Percentiles rank a stretch among this genome's conserved stretches.
Conservation (phyloP, 129 eudicot genomes). For the Flaveria ramosissima region DNA sequence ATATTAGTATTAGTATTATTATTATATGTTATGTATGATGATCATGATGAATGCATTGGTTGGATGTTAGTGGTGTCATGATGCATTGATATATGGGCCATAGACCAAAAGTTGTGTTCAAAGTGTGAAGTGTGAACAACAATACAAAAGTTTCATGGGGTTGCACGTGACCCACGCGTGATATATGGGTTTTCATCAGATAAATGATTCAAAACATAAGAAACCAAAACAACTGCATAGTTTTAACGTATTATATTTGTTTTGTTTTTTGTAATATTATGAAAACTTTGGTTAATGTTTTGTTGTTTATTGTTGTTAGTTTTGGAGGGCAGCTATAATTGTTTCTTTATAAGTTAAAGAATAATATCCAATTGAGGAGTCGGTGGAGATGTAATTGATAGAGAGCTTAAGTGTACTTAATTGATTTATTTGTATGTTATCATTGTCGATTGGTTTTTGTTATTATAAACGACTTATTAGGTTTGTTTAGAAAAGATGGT, state of each 20-base stretch:
- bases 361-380: no score
- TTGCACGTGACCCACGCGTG: constrained; percentile 43
- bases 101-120: constrained; percentile 13
- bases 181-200: constrained; percentile 27
- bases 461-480: no score
- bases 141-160: constrained; percentile 25
- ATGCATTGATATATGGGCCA: constrained; percentile 13
- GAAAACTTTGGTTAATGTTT: no score
- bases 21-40: neutral
- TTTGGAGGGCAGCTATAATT: no score
- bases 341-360: no score
- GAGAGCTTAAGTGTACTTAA: no score
- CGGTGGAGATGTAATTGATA: no score
- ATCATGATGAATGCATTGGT: constrained; percentile 21
- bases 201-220: neutral
- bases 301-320: no score
- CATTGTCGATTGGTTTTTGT: no score
- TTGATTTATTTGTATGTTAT: no score
- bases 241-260: neutral
- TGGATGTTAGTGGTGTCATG: constrained; percentile 38
- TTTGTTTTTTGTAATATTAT: neutral
- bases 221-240: constrained; percentile 4
- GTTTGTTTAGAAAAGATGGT: no score
- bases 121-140: constrained; percentile 32
- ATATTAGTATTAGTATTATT: neutral